Evolutionary conservation across 2,329 filamentous ascomycete species (phyloP), one percentile per base, ranked within the genome.

Genomic region (Botrytis fragariae): DNA sequence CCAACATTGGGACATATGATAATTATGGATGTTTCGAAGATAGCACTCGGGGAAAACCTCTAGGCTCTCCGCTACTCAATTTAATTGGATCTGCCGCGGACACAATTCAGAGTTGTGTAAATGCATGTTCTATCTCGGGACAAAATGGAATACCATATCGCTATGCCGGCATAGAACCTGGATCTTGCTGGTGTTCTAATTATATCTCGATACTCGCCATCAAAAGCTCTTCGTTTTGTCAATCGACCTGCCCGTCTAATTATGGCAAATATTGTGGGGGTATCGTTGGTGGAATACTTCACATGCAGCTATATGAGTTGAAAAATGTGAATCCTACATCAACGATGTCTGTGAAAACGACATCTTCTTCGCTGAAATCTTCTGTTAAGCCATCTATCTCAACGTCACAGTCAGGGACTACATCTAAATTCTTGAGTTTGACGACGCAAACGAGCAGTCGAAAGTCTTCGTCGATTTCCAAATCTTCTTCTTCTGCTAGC

Each of bases 301-400:
- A 63, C 22, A 70, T 70, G 68, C 54, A 60, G 42, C n/a, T 70
- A 70, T 70, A 70, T 39, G 39, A 62, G 45, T 51, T 70, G 25
- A 62, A 44, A 20, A 35, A 22, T 22, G 29, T 35, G 9, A 70
- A 35, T 44, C n/a, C 39, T 42, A 57, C 48, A 10, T 32, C 48
- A 18, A 68, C 25, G 16, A 42, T 9, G 57, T 57, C 48, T 54
- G 25, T n/a, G 51, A 68, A 22, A 18, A 29, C 16, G 14, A 22
- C 25, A 29, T 29, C 45, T 68, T 57, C 64, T 68, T 68, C 35
- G 3, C 42, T 32, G 14, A 42, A 16, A 18, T 68, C 45, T 57
- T 68, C 35, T 35, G 4, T 54, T 37, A 7, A 51, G 22, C 37
- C 32, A 8, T 67, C 45, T 9, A 39, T 35, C 10, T 57, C 22